Conservation (phyloP, 1,139 yeast genomes). For the Yamadazyma atlantica region DNA sequence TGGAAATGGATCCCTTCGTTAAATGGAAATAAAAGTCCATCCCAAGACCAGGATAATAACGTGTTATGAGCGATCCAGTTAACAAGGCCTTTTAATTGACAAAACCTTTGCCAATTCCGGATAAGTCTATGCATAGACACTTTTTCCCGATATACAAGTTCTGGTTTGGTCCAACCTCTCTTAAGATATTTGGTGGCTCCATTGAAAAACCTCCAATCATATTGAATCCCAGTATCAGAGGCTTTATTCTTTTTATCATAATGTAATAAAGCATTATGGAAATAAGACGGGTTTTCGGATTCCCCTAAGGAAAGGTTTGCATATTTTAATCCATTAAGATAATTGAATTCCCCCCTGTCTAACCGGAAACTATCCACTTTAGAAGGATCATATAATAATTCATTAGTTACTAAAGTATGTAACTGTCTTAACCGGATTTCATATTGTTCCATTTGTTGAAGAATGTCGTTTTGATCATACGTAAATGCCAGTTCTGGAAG, state of each 20-base stretch:
- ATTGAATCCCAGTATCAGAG: slow-evolving; percentile 37
- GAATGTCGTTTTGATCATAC: slow-evolving; percentile 21
- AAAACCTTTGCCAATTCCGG: slow-evolving; percentile 34
- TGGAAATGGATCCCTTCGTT: slow-evolving; percentile 40
- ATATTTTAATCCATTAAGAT: slow-evolving; percentile 26
- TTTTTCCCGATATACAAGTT: slow-evolving; percentile 23
- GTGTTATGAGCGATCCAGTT: slow-evolving; percentile 47
- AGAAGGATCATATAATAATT: slow-evolving; percentile 18
- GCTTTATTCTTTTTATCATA: slow-evolving; percentile 22
- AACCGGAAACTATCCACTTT: slow-evolving; percentile 16
- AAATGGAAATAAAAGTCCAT: slow-evolving; percentile 38
- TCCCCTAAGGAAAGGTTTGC: slow-evolving; percentile 20
- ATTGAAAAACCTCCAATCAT: slow-evolving; percentile 46
- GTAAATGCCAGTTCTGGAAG: slow-evolving; percentile 21
- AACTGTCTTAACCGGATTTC: slow-evolving; percentile 16
- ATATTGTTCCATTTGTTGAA: slow-evolving; percentile 19
- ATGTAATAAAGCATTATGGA: slow-evolving; percentile 31
- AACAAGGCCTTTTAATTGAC: slow-evolving; percentile 29
- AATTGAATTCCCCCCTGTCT: slow-evolving; percentile 22
- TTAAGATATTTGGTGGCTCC: slow-evolving; percentile 37
- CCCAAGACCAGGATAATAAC: slow-evolving; percentile 43
- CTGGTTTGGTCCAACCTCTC: slow-evolving; percentile 28
- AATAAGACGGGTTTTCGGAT: slow-evolving; percentile 26
- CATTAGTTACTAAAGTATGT: slow-evolving; percentile 18
- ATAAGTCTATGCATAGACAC: slow-evolving; percentile 30